phyloP scores from a whole-genome alignment of 768 basidiomycete species.

The Agrocybe pediades region DNA sequence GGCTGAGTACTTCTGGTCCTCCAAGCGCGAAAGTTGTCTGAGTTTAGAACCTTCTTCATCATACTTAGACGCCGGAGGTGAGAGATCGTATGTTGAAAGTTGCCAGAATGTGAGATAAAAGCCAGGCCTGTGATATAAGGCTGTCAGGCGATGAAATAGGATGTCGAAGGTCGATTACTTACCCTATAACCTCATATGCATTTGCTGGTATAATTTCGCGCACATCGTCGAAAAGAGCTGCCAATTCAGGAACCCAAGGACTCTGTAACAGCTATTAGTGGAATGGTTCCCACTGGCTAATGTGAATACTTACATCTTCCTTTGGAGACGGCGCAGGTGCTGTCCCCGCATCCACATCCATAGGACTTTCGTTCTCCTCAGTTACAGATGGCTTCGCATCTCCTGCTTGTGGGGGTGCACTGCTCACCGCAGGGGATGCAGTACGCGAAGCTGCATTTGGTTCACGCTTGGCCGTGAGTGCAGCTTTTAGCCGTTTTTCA shows the following conservation, averaged over 20 bases:
- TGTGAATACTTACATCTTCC: constrained; percentile 38
- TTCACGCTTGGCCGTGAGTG: constrained; percentile 76
- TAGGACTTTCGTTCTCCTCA: constrained; percentile 45
- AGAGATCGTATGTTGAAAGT: constrained; percentile 85
- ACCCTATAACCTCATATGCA: constrained; percentile 73
- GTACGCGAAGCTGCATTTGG: constrained; percentile 61
- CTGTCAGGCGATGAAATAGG: background rate
- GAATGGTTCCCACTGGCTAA: background rate
- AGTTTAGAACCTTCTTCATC: constrained; percentile 72
- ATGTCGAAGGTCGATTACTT: constrained; percentile 23
- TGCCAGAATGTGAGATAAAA: constrained; percentile 99
- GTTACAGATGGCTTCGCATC: constrained; percentile 29
- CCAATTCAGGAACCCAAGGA: constrained; percentile 81
- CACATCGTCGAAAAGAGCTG: constrained; percentile 74
- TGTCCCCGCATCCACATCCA: constrained; percentile 51
- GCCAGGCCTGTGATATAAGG: constrained; percentile 58
- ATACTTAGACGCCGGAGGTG: constrained; percentile 76
- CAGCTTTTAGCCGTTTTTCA: constrained; percentile 81
- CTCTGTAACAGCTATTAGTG: constrained; percentile 41
- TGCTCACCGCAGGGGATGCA: constrained; percentile 57
- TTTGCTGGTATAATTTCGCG: constrained; percentile 69
- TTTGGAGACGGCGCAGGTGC: constrained; percentile 22
- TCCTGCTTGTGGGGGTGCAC: constrained; percentile 21
- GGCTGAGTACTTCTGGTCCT: constrained; percentile 60
- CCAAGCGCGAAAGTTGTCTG: constrained; percentile 63